These are phyloP conservation scores for Cercis canadensis DNA, from an alignment of 306 rosid species.

Conservation along the genomic window DNA sequence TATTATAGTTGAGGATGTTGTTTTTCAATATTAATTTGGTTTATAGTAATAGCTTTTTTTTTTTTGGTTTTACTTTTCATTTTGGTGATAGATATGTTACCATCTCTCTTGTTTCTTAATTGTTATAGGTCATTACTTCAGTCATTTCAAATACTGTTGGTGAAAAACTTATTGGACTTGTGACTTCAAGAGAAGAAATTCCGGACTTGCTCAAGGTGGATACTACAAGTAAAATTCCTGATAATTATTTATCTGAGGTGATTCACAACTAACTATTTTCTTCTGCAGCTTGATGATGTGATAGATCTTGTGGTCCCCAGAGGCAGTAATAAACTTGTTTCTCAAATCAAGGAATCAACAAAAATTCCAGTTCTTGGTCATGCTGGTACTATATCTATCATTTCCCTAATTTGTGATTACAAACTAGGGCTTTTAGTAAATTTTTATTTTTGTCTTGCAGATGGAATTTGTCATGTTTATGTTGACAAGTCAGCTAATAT, in stretches of 20 bases:
- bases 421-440: conserved; percentile 30
- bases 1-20: conserved; percentile 19
- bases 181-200: conserved; percentile 85
- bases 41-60: neutral
- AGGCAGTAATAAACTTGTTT: conserved; percentile 91
- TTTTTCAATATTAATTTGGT: conserved; percentile 27
- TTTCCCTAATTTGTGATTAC: conserved; percentile 6
- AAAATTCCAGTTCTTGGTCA: conserved; percentile 97
- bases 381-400: conserved; percentile 60
- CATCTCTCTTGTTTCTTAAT: conserved; percentile 28
- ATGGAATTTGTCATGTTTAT: conserved; percentile 85
- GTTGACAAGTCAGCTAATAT: conserved; percentile 79
- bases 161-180: conserved; percentile 80
- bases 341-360: conserved; percentile 85
- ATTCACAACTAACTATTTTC: conserved; percentile 35
- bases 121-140: conserved; percentile 71
- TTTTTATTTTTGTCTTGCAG: conserved; percentile 52
- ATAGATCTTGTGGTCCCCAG: conserved; percentile 96
- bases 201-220: conserved; percentile 90
- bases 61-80: neutral
- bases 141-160: conserved; percentile 74
- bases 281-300: conserved; percentile 85
- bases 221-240: conserved; percentile 1
- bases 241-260: conserved; percentile 26
- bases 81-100: conserved; percentile 20